phyloP scores from a whole-genome alignment of 2,329 filamentous ascomycete species.

The Penicillium sp. region DNA sequence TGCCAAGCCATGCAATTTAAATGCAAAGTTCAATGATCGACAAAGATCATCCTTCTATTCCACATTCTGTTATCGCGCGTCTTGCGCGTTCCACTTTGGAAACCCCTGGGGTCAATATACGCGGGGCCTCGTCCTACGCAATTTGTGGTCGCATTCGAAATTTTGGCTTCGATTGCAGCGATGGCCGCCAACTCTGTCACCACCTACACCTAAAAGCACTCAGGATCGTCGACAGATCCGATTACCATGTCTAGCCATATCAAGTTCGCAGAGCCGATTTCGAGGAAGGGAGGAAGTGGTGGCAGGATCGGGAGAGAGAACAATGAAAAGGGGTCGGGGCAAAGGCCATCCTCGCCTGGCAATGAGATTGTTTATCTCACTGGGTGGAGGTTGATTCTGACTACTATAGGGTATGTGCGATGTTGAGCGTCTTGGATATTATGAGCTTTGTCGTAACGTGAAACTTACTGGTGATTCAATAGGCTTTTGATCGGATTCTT shows the following conservation, averaged over 20 bases:
- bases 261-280: slow-evolving; percentile 21
- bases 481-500: slow-evolving; percentile 31
- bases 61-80: slow-evolving; percentile 30
- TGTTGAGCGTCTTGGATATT: background rate
- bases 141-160: slow-evolving; percentile 18
- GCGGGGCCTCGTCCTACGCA: slow-evolving; percentile 25
- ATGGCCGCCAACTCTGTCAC: slow-evolving; percentile 16
- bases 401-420: slow-evolving; percentile 19
- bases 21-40: slow-evolving; percentile 26
- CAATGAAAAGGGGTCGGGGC: slow-evolving; percentile 22
- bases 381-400: slow-evolving; percentile 24
- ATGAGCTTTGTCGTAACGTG: background rate
- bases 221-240: slow-evolving; percentile 6
- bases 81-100: slow-evolving; percentile 23
- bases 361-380: slow-evolving; percentile 24
- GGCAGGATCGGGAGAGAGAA: background rate
- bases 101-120: slow-evolving; percentile 25
- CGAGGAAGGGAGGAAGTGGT: background rate
- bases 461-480: slow-evolving; percentile 2
- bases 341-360: slow-evolving; percentile 20
- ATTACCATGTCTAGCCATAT: slow-evolving; percentile 21
- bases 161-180: slow-evolving; percentile 6
- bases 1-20: background rate
- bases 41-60: slow-evolving; percentile 23
- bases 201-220: slow-evolving; percentile 14